phyloP scores from a whole-genome alignment of 768 basidiomycete genomes.

The Artomyces pyxidatus region DNA sequence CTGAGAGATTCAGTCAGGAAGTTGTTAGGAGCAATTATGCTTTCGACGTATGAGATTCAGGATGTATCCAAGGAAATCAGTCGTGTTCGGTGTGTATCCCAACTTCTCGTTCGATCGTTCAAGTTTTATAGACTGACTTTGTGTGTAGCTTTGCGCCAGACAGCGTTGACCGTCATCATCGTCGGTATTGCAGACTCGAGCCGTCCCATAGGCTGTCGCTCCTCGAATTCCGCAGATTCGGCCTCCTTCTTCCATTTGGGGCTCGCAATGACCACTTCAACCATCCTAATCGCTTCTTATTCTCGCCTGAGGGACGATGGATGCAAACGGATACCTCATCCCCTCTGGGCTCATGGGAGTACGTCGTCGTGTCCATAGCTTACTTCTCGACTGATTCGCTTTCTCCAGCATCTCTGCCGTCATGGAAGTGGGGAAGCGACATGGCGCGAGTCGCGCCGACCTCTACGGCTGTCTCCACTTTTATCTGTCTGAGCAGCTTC shows the following conservation, averaged over 20 bases:
- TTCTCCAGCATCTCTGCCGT: constrained; percentile 31
- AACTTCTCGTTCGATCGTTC: too few relatives aligned
- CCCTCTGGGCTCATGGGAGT: constrained; percentile 46
- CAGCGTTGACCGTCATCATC: constrained; percentile 34
- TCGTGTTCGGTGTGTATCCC: background rate
- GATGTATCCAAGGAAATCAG: background rate
- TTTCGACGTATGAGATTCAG: background rate
- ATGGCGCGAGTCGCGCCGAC: constrained; percentile 34
- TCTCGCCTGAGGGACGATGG: constrained; percentile 38
- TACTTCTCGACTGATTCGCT: background rate
- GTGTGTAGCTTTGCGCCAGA: constrained; percentile 25
- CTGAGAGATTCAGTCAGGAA: too few relatives aligned
- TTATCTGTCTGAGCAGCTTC: constrained; percentile 32
- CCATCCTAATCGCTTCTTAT: constrained; percentile 36
- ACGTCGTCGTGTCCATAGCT: background rate
- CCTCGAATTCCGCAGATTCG: constrained; percentile 30
- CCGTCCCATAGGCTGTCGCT: constrained; percentile 40
- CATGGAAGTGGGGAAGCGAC: constrained; percentile 28
- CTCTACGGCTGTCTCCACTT: constrained; percentile 46
- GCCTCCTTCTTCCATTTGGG: constrained; percentile 43
- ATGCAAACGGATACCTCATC: constrained; percentile 31
- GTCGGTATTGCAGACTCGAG: constrained; percentile 30
- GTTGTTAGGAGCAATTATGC: too few relatives aligned
- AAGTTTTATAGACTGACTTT: too few relatives aligned
- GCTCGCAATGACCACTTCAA: constrained; percentile 34